phyloP scores from a whole-genome alignment of 2,329 filamentous ascomycete species.

The Tolypocladium inflatum region DNA sequence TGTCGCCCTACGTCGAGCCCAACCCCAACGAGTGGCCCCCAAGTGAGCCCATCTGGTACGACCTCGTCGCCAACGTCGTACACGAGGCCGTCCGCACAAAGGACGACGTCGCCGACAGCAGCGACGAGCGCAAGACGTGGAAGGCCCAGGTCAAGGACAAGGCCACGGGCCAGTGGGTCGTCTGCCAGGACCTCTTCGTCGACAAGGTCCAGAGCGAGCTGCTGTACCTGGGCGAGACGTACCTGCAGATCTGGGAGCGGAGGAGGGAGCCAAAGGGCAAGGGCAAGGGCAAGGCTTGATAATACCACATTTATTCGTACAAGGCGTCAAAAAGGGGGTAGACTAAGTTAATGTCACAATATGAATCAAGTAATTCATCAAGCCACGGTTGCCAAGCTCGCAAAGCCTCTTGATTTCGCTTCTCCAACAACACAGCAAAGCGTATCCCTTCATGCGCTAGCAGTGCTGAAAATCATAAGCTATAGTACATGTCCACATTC shows the following conservation, averaged over 20 bases:
- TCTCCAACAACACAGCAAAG: not conserved
- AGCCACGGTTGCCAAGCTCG: not conserved
- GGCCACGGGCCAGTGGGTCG: slow-evolving; percentile 77
- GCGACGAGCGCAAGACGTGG: slow-evolving; percentile 83
- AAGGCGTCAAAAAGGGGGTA: not conserved
- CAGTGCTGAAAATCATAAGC: not conserved
- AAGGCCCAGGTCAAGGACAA: slow-evolving; percentile 83
- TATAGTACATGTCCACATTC: slow-evolving; percentile 2
- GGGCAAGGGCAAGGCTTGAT: slow-evolving; percentile 21
- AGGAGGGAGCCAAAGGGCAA: slow-evolving; percentile 43
- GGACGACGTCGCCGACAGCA: slow-evolving; percentile 82
- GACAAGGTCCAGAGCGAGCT: slow-evolving; percentile 83
- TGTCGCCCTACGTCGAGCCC: slow-evolving; percentile 85
- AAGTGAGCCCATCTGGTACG: slow-evolving; percentile 84
- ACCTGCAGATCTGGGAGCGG: slow-evolving; percentile 93
- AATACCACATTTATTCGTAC: not conserved
- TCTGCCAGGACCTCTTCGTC: slow-evolving; percentile 89
- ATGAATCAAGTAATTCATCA: not conserved
- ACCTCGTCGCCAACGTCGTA: slow-evolving; percentile 90
- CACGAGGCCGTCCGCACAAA: slow-evolving; percentile 70
- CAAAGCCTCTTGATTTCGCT: not conserved
- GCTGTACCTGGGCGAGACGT: slow-evolving; percentile 86
- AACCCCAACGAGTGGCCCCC: slow-evolving; percentile 61
- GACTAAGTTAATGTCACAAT: not conserved
- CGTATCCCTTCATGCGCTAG: not conserved